Evolutionary conservation across 1,139 yeast genomes (phyloP).

Genomic region (Debaryomyces sp.): DNA sequence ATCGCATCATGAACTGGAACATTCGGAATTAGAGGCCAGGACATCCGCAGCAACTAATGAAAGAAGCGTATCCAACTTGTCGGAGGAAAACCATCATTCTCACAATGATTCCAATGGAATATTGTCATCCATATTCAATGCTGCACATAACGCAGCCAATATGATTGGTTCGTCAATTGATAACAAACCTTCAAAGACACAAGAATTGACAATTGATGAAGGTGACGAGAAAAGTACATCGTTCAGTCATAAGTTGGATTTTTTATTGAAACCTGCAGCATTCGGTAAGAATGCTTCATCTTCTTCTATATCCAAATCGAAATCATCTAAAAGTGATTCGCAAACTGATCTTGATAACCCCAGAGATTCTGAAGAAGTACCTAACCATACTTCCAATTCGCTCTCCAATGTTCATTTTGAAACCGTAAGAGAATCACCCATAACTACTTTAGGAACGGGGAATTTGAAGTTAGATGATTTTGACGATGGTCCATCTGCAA

Average conservation of each 20-base stretch:
- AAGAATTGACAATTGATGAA: slow-evolving; percentile 4
- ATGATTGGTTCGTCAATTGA: slow-evolving; percentile 10
- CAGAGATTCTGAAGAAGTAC: slow-evolving; percentile 3
- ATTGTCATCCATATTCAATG: slow-evolving; percentile 29
- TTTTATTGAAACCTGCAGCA: slow-evolving; percentile 18
- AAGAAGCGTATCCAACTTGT: neutral
- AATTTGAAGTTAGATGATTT: slow-evolving; percentile 63
- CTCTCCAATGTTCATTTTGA: slow-evolving; percentile 51
- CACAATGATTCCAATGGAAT: slow-evolving; percentile 22
- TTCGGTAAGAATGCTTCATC: slow-evolving; percentile 15
- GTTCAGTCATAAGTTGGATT: slow-evolving; percentile 22
- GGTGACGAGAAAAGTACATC: slow-evolving; percentile 17
- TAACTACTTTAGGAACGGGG: slow-evolving; percentile 73
- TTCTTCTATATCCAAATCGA: slow-evolving; percentile 1
- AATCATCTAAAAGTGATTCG: slow-evolving; percentile 1
- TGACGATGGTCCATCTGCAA: slow-evolving; percentile 25
- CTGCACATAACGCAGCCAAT: slow-evolving; percentile 29
- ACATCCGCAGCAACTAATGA: neutral
- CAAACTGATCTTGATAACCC: slow-evolving; percentile 6
- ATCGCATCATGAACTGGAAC: neutral
- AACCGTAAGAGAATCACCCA: slow-evolving; percentile 57
- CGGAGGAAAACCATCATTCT: neutral
- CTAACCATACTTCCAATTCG: slow-evolving; percentile 1
- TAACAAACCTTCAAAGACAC: neutral
- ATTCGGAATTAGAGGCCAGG: neutral